Evolutionary conservation across 129 eudicot genomes (phyloP), one percentile per base, ranked within the genome.

Genomic region (Arctium minus): DNA sequence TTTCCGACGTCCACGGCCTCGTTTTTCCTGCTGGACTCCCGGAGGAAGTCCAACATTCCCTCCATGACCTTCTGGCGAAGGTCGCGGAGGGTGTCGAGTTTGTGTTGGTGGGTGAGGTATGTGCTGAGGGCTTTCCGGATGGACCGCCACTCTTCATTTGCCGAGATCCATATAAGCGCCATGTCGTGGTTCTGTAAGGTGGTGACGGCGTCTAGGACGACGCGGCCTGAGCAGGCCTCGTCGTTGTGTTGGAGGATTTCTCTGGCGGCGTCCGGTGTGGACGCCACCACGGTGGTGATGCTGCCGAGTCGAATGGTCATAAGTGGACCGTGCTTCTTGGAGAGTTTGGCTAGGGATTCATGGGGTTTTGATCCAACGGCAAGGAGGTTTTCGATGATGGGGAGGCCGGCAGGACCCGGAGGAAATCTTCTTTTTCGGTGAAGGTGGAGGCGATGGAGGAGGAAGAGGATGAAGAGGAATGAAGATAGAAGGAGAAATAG

Each of bases 231-330:
- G 77, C 87, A 89, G 40, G 79, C 70, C 33, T 72, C 79, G 62
- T 87, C 93, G 8, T 87, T 64, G 71, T 60, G 87, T 46, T 85
- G 87, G 3, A 89, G 76, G 11, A 86, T 84, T 53, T 85, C 86
- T 50, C 50, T 85, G 4, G 91, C 93, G 78, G 83, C 78, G 0
- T 76, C 77, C 1, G 87, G 15, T 1, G 91, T 85, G 2, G 93
- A 82, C 18, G 80, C 85, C 5, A 89, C 78, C 1, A 89, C 81
- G 3, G 85, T 80, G 17, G 82, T 84, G 31, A 79, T 79, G 3
- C 15, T 46, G 8, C 91, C 93, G 37, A 89, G 75, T 18, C 5
- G 7, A 36, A 69, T 32, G 60, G 33, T 33, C 48, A 79, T 64
- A 50, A 64, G 39, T 5, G 70, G 46, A 0, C 29, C 70, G 8